Evolutionary conservation across 2,329 filamentous ascomycete species (phyloP), one percentile per base, ranked within the genome.

Genomic region (Aureobasidium melanogenum): DNA sequence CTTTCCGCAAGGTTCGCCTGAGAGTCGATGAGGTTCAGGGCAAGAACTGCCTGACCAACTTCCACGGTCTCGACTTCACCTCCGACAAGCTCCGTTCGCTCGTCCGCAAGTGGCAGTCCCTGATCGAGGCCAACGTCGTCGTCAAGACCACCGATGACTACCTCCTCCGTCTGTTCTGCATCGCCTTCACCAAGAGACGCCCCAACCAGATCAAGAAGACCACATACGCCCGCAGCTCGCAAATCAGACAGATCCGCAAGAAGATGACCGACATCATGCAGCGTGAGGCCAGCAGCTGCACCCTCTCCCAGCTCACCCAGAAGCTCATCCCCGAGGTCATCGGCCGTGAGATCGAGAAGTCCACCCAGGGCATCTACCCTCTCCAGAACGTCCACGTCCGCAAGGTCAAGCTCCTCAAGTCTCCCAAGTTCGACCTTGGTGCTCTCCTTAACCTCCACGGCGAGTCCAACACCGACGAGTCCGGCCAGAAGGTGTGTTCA

Each of bases 171-270:
- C 88, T 99, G 72, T 99, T 99, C 84, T 91, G 91, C 78, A 99
- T 99, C 72, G 94, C 90, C 72, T 99, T 99, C 86, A 99, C 94
- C 81, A 97, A 97, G 89, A 86, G 91, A 80, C 88, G 94, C 76
- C 91, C 91, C 73, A 99, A 97, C 85, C 94, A 99, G 86, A 93
- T 99, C 85, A 96, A 96, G 89, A 99, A 97, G 89, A 99, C 94
- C 74, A 99, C 94, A 77, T 99, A 99, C 77, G 94, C 94, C 71
- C 88, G 88, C 69, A 91, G 91, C 68, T 97, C 94, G 68, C 94
- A 99, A 83, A 97, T 97, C 80, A 89, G 93, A 70, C 88, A 89
- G 71, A 99, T 99, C 80, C 89, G 94, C 80, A 94, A 92, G 86
- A 97, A 99, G 91, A 99, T 99, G 94, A 89, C 86, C 68, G 94